Evolutionary conservation across 176 grass and related monocot genomes (phyloP), one percentile per base, ranked within the genome.

Genomic region (Puya raimondii): DNA sequence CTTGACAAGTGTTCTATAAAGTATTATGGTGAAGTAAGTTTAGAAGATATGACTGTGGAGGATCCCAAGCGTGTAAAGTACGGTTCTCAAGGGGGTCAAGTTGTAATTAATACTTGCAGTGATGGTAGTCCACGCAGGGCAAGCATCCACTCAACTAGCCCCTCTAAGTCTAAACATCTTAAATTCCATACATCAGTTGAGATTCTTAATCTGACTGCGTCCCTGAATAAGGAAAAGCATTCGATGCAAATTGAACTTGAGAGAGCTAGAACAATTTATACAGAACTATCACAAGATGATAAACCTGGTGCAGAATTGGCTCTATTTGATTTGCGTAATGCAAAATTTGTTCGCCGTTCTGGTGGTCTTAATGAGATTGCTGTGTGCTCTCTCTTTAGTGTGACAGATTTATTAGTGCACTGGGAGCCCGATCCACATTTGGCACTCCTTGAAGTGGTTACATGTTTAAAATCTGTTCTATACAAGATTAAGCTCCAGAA

Each of bases 1-100:
- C 79, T 96, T 72, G 84, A 84, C 23, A 68, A 72, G 49, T 96
- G 67, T 74, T 87, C 72, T 66, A 42, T 96, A 64, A 72, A 83
- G 42, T 96, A 92, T 87, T 73, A 72, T 71, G 89, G 86, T 80
- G 81, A 92, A 25, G 85, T 89, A 65, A 78, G 68, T 64, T 76
- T 96, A 71, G 81, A 89, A 85, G 84, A 89, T 80, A 92, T 96
- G 89, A 81, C 67, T 51, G 72, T 96, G 76, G 76, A 73, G 64
- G 93, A 96, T 78, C 86, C 93, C 52, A 96, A 96, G 72, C 93
- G 86, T 80, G 86, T 90, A 65, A 96, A 92, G 70, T 96, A 87
- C 74, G 93, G 93, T 79, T 85, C 89, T 74, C 93, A 91, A 71
- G 93, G 93, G 73, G 93, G 93, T 52, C 79, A 79, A 59, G 76